Conservation (phyloP, 139 green algal species). For the Asterochloris sp. region DNA sequence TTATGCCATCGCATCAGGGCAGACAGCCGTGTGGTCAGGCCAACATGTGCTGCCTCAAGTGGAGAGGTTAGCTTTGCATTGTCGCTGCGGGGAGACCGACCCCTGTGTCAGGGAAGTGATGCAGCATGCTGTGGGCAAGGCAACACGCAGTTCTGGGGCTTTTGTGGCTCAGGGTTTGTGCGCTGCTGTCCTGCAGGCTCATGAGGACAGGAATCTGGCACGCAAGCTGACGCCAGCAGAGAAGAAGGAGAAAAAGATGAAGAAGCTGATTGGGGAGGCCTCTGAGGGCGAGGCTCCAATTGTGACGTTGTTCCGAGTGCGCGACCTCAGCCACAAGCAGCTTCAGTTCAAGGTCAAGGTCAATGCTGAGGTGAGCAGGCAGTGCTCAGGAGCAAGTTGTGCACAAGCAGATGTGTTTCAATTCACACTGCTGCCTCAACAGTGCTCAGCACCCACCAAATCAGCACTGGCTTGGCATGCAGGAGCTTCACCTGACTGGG, state of each 20-base stretch:
- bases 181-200: slow-evolving; percentile 44
- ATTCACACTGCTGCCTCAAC: not conserved
- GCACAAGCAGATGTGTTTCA: not conserved
- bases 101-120: too few relatives aligned
- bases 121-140: too few relatives aligned
- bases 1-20: too few relatives aligned
- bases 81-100: too few relatives aligned
- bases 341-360: slow-evolving; percentile 89
- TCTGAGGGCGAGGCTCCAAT: slow-evolving; percentile 35
- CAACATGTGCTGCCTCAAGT: not conserved
- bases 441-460: slow-evolving; percentile 64
- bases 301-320: slow-evolving; percentile 39
- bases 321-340: slow-evolving; percentile 48
- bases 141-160: too few relatives aligned
- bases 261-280: slow-evolving; percentile 79
- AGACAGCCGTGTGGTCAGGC: too few relatives aligned
- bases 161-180: too few relatives aligned
- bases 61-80: not conserved
- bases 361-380: slow-evolving; percentile 78
- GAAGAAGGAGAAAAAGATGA: slow-evolving; percentile 88
- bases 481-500: slow-evolving; percentile 55
- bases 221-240: slow-evolving; percentile 93
- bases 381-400: not conserved
- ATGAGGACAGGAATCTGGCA: slow-evolving; percentile 94
- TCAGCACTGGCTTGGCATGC: slow-evolving; percentile 30